Evolutionary conservation across 2,329 filamentous ascomycete species (phyloP), one percentile per base, ranked within the genome.

Genomic region (Trichoderma sp.): DNA sequence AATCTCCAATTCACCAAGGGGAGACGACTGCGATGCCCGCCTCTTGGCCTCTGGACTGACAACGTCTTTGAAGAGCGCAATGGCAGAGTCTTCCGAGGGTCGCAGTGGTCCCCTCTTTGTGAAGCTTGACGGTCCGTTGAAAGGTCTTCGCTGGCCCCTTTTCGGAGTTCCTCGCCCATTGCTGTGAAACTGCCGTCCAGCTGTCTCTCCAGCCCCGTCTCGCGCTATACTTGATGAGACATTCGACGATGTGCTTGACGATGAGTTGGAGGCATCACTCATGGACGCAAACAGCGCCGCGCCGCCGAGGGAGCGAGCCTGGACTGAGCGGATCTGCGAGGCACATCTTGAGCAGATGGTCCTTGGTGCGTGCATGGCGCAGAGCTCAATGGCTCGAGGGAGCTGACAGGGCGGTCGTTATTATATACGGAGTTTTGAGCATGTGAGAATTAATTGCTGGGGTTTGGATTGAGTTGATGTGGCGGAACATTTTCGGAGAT

Each of bases 61-160:
- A n/a, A 82, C 80, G 14, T 82, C 79, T 60, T 81, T 80, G 77
- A 82, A 82, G 18, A 82, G 72, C 1, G 78, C 80, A 47, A 82
- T 57, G 30, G 80, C 78, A 5, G 78, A 72, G 9, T 78, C 78
- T 43, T 76, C 70, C 0, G 72, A 36, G 6, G 62, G 11, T 11
- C 65, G 75, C 5, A 69, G 47, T 28, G 14, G 71, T 58, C 6
- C 73, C 34, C 26, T 65, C 69, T 43, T 43, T 14, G 61, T 28
- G 26, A 71, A 74, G 21, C 62, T 28, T 24, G 71, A 9, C 12
- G 71, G 64, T 12, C 67, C 57, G 53, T 28, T 32, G 24, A 28
- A 61, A 53, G 6, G 12, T 18, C 63, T 71, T 26, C 62, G 24
- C 3, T 53, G 30, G 6, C 36, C 14, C 8, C 34, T 34, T 26